phyloP scores from a whole-genome alignment of 2,329 filamentous ascomycete species.

The Lachnellula subtilissima region DNA sequence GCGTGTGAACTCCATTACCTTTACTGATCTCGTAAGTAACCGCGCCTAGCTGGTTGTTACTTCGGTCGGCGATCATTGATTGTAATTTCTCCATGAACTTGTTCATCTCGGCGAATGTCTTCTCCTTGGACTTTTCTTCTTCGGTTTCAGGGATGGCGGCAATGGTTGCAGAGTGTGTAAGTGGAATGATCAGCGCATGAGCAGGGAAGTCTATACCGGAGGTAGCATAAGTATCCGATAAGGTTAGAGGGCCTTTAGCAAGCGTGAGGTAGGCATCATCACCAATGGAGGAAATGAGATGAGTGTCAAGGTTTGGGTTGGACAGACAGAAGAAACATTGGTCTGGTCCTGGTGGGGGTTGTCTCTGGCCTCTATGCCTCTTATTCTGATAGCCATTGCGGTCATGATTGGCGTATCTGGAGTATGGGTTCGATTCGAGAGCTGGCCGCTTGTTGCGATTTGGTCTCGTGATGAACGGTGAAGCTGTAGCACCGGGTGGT shows the following conservation, averaged over 20 bases:
- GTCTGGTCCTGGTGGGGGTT: conserved; percentile 63
- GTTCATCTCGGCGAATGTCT: conserved; percentile 74
- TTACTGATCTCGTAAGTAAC: conserved; percentile 93
- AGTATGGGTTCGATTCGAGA: conserved; percentile 44
- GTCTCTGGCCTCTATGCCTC: conserved; percentile 40
- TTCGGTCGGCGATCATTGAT: conserved; percentile 63
- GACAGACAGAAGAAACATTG: conserved; percentile 95
- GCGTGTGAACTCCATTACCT: conserved; percentile 73
- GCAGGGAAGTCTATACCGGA: conserved; percentile 69
- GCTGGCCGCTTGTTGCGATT: conserved; percentile 54
- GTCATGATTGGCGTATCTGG: conserved; percentile 50
- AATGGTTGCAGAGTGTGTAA: conserved; percentile 75
- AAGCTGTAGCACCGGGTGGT: conserved; percentile 68
- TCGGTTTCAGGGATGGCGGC: conserved; percentile 50
- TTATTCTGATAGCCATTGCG: conserved; percentile 36
- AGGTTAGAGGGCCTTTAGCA: conserved; percentile 83
- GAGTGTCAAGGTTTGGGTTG: conserved; percentile 75
- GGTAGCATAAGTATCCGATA: conserved; percentile 58
- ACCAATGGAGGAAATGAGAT: conserved; percentile 87
- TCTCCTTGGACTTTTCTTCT: conserved; percentile 48
- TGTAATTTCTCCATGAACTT: conserved; percentile 74
- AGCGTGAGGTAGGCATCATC: conserved; percentile 85
- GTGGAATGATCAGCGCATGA: conserved; percentile 87
- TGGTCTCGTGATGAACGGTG: conserved; percentile 57
- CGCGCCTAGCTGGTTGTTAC: conserved; percentile 60